Conservation (phyloP, 2,329 filamentous ascomycete genomes). For the Immersiporthe knoxdaviesiana region DNA sequence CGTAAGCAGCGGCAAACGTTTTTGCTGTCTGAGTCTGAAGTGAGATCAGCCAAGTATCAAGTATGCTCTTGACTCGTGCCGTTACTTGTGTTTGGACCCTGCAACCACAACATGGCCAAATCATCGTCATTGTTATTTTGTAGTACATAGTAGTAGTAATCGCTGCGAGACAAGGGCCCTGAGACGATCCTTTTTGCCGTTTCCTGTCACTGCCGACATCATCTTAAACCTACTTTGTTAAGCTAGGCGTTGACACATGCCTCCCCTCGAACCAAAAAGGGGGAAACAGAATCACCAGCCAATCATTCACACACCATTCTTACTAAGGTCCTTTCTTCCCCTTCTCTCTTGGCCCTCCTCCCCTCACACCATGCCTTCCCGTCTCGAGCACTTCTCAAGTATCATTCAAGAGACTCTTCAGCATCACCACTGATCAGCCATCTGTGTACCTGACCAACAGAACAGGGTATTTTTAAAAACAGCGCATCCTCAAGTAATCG, state of each 20-base stretch:
- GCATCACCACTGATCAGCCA: background rate
- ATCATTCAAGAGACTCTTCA: background rate
- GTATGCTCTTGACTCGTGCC: background rate
- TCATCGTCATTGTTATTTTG: background rate
- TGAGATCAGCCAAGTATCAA: background rate
- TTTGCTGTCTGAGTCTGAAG: background rate
- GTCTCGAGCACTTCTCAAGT: no score
- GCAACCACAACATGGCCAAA: background rate
- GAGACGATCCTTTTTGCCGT: background rate
- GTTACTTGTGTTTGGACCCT: background rate
- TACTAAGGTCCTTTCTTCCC: no score
- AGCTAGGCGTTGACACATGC: background rate
- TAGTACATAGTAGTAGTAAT: background rate
- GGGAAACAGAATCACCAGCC: no score
- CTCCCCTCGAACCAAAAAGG: no score
- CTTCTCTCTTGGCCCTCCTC: background rate
- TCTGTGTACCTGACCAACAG: background rate
- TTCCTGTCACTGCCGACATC: background rate
- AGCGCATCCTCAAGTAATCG: background rate
- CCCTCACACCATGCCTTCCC: no score
- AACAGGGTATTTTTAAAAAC: background rate
- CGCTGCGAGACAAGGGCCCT: no score
- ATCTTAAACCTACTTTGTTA: background rate
- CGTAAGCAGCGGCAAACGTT: slow-evolving; percentile 6
- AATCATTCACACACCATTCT: no score